Percentiles rank a stretch among this genome's conserved stretches.
These are phyloP conservation scores for Ashbya aceris DNA, from an alignment of 1,139 yeast genomes.

Conservation along the genomic window DNA sequence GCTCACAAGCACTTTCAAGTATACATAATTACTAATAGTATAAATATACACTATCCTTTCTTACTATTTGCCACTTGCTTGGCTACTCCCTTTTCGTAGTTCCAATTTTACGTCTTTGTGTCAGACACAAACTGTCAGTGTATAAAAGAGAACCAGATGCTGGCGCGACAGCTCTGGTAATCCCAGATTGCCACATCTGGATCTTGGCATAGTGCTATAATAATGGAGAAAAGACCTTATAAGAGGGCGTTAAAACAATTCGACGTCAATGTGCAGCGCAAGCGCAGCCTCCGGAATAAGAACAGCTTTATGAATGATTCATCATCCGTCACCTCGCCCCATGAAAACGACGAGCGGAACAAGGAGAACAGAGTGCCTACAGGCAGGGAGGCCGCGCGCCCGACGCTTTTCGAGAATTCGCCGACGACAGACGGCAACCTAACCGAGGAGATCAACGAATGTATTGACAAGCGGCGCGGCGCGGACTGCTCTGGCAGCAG, in stretches of 20 bases:
- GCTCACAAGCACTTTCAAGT: not conserved
- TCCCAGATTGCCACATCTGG: no score
- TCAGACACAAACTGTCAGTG: not conserved
- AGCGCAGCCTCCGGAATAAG: conserved; percentile 2
- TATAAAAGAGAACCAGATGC: no score
- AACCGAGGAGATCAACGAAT: conserved; percentile 1
- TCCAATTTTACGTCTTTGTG: not conserved
- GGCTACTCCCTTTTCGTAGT: no score
- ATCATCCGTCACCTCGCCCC: not conserved
- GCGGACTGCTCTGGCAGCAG: not conserved
- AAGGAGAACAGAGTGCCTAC: conserved; percentile 2
- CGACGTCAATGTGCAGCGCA: conserved; percentile 3
- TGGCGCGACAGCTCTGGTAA: no score
- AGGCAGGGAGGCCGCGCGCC: not conserved
- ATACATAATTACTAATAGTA: conserved; percentile 4
- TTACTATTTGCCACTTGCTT: no score
- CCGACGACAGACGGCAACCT: conserved; percentile 3
- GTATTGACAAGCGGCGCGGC: not conserved
- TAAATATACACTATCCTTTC: not conserved
- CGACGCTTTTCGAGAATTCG: conserved; percentile 3
- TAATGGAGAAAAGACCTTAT: conserved; percentile 1
- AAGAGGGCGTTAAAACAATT: conserved; percentile 3
- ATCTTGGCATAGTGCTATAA: not conserved
- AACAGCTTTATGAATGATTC: conserved; percentile 2
- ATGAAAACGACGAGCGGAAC: conserved; percentile 3